A percentile compares a stretch with the other conserved stretches of the same genome.
phyloP scores from a whole-genome alignment of 768 basidiomycete species.

The Rhizopogon salebrosus region DNA sequence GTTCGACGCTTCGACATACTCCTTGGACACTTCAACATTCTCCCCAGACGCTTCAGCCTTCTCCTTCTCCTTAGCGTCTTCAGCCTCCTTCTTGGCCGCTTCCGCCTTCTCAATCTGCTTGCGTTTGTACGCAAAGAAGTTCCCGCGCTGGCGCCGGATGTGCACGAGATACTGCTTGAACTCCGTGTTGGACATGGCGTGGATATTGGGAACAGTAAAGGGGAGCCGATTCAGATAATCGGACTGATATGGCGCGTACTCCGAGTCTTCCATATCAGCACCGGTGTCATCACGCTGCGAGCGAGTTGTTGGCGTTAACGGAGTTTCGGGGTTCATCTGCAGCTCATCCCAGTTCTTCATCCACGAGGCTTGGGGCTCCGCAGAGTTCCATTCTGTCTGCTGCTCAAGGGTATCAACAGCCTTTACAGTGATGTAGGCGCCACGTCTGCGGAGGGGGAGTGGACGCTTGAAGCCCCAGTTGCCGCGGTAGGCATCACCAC shows the following conservation, averaged over 20 bases:
- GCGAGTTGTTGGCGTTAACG: neutral
- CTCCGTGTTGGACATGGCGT: conserved; percentile 52
- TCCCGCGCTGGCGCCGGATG: conserved; percentile 49
- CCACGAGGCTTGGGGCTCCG: conserved; percentile 61
- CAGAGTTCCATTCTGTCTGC: conserved; percentile 74
- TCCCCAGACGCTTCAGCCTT: neutral
- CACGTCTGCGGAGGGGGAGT: conserved; percentile 58
- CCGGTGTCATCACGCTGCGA: conserved; percentile 1
- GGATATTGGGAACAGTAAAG: conserved; percentile 43
- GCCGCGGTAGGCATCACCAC: conserved; percentile 68
- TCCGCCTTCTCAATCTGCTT: conserved; percentile 11
- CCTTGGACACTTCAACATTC: no score
- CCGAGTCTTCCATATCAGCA: conserved; percentile 18
- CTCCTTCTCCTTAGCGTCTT: conserved; percentile 4
- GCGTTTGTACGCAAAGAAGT: conserved; percentile 46
- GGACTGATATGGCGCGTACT: conserved; percentile 16
- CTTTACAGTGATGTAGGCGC: conserved; percentile 60
- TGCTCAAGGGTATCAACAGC: conserved; percentile 68
- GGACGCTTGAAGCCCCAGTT: conserved; percentile 87
- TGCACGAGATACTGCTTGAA: conserved; percentile 58
- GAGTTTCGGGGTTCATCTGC: conserved; percentile 8
- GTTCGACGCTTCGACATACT: conserved; percentile 5
- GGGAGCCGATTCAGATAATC: conserved; percentile 16
- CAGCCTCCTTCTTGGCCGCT: conserved; percentile 8
- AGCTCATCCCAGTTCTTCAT: conserved; percentile 65